Evolutionary conservation across 140 eudicot species (phyloP), one percentile per base, ranked within the genome.

Genomic region (Artemisia princeps): DNA sequence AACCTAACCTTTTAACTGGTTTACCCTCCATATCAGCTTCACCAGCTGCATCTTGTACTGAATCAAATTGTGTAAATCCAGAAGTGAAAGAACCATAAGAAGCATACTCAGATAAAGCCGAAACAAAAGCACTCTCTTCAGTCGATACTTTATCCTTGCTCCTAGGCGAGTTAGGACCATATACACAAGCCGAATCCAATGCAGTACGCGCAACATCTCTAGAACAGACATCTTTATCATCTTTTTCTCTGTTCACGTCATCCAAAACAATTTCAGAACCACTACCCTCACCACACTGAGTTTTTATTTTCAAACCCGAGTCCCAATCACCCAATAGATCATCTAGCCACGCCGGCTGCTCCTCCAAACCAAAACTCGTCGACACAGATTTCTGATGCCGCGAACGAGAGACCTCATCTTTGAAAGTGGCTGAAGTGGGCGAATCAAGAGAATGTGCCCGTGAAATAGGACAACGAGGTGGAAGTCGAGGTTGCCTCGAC

Each of bases 131-230:
- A 68, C 60, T 79, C 44, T 78, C 86, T 55, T 83, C 79, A 74
- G 81, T 58, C 0, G 79, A 49, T 55, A 63, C 33, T 62, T 78
- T 85, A 55, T 73, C 76, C 69, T 79, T 88, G 55, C 76, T 75
- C 23, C 94, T 67, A 50, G 94, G 96, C 6, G 96, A 88, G 63
- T 88, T 88, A 40, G 94, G 96, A 26, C 96, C 96, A 72, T 88
- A 88, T 1, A 57, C 28, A 68, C 85, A 81, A 72, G 60, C 76
- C 3, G 92, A 76, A 67, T 77, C 90, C 74, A 79, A 73, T 0
- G 55, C 62, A 49, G 68, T 65, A 51, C 9, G 44, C 2, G 2
- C 9, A 37, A 37, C 44, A 37, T 37, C 44, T 37, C 44, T 37
- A 6, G 44, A 5, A 63, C 76, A 61, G 42, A 17, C 60, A 49